Evolutionary conservation across 495 filamentous ascomycete genomes (phyloP), one percentile per base, ranked within the genome.

Genomic region (Friedmanniomyces simplex): DNA sequence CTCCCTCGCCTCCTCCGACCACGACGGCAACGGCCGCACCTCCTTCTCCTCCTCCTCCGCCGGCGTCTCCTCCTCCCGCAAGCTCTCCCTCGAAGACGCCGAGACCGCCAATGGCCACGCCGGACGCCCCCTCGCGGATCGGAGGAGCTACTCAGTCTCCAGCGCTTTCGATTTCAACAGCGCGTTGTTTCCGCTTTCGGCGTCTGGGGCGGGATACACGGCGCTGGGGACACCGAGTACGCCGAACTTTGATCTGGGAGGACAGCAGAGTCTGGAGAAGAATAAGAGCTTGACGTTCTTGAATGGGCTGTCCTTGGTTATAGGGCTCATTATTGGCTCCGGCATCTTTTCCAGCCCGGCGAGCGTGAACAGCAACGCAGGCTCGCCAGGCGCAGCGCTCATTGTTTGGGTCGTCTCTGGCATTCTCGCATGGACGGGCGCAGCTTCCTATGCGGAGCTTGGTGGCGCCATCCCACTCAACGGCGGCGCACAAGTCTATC

Each of bases 401-500:
- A 80, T 97, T 20, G 83, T 96, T 6, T 98, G 93, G 93, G 76
- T 78, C 3, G 79, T 98, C 42, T 93, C 94, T 2, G 93, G 93
- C 1, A 63, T 96, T 11, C 71, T 98, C 50, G 91, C 91, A 0
- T 98, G 93, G 93, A 98, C 93, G 1, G 93, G 93, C 5, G 93
- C 90, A 1, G 88, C 94, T 16, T 94, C 88, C 65, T 98, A 96
- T 71, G 94, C 93, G 16, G 93, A 98, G 74, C 76, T 98, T 13
- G 93, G 93, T 48, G 91, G 93, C 16, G 91, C 93, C 0, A 97
- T 98, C 47, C 93, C 93, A 7, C 72, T 98, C 26, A 98, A 97
- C 71, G 93, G 93, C 16, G 94, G 93, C 5, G 79, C 91, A 43
- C 93, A 96, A 69, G 82, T 91, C 0, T 98, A 98, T 66, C 75